Evolutionary conservation across 2,329 filamentous ascomycete species (phyloP), one percentile per base, ranked within the genome.

Genomic region (Colletotrichum australisinense): DNA sequence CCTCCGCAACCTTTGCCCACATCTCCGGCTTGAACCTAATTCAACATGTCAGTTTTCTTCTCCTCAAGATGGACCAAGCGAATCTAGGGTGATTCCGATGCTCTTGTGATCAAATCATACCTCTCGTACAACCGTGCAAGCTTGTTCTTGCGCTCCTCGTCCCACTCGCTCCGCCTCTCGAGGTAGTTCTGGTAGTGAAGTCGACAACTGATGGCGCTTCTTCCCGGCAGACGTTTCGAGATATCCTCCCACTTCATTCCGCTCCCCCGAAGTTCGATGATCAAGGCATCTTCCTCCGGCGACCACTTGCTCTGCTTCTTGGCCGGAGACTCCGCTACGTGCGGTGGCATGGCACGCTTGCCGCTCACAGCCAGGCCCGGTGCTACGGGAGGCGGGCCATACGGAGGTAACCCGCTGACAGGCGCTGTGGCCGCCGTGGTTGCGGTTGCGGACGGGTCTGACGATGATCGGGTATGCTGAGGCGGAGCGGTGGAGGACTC

Each of bases 181-280:
- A 98, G 90, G 81, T 98, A 98, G 82, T 99, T 99, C 79, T 98
- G 96, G 82, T 98, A 98, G 80, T 98, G 95, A 64, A 98, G 88
- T 56, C 96, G 92, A 83, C 96, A 98, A 78, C 95, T 97, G 79
- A 98, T 98, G 70, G 95, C 93, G 83, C 95, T 98, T 78, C 97
- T 91, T 75, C 96, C 96, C 3, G 95, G 95, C 63, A 98, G 86
- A 67, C 93, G 91, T 85, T 96, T 97, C 75, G 95, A 97, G 78
- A 98, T 98, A 83, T 98, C 96, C 81, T 98, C 96, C 97, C 96
- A 98, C 81, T 98, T 98, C 95, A 98, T 98, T 9, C 94, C 94
- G 78, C 92, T 92, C 49, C 95, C 94, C 71, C 96, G 91, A 75
- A 98, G 89, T 82, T 97, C 94, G 78, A 98, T 98, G 78, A 98